Evolutionary conservation across 345 rosid genomes (phyloP).

Genomic region (Reutealis trisperma): DNA sequence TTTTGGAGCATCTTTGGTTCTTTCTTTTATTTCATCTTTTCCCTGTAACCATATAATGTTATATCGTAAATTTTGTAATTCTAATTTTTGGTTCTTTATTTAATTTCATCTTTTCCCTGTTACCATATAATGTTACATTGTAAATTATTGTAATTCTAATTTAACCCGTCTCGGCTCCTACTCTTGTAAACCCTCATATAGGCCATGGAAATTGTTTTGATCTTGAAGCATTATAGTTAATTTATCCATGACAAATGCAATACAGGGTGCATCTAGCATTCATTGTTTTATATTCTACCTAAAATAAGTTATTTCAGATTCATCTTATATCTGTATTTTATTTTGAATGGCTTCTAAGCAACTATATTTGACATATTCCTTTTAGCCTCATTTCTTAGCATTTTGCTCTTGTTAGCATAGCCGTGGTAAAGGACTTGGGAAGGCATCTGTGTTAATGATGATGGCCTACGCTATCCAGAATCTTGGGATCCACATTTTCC

Average conservation of each 20-base stretch:
- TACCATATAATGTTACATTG: background rate
- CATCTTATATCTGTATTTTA: background rate
- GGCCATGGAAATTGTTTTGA: background rate
- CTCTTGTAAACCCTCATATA: no score
- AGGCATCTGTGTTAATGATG: constrained; percentile 86
- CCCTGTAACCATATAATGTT: background rate
- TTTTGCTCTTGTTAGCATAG: constrained; percentile 58
- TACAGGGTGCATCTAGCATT: background rate
- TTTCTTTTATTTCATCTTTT: background rate
- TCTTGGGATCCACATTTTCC: constrained; percentile 61
- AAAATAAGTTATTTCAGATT: constrained; percentile 4
- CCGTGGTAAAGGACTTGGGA: constrained; percentile 91
- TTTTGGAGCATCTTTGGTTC: background rate
- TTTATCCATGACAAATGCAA: background rate
- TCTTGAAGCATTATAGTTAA: background rate
- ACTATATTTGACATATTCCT: background rate
- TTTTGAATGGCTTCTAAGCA: background rate
- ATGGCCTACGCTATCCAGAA: constrained; percentile 74
- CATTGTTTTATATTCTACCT: background rate
- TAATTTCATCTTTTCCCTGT: background rate
- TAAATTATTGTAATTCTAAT: no score
- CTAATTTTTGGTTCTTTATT: background rate
- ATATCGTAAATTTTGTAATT: no score
- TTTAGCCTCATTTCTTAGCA: constrained; percentile 19
- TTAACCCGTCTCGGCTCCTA: no score